A percentile compares a stretch with the other conserved stretches of the same genome.
Evolutionary conservation across 148 eudicot genomes (phyloP).

Genomic region (Vaccinium vitisidaea): DNA sequence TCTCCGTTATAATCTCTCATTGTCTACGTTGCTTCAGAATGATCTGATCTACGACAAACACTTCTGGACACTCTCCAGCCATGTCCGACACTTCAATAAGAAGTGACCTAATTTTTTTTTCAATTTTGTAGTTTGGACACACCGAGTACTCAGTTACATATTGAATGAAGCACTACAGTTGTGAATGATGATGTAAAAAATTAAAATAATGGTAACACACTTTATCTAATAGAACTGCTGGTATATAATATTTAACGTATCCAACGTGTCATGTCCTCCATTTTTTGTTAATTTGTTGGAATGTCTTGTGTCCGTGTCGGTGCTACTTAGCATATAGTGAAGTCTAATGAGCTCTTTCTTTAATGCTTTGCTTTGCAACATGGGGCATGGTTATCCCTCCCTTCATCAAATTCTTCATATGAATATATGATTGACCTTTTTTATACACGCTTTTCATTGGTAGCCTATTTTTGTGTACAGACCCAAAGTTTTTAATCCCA

Average conservation of each 20-base stretch:
- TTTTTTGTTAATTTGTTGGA: not conserved
- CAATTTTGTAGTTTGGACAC: not conserved
- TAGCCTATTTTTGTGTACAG: not conserved
- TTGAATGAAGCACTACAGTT: not conserved
- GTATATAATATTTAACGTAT: not conserved
- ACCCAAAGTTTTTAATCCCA: not conserved
- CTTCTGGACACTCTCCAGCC: not conserved
- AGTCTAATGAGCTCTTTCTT: not conserved
- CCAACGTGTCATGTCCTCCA: not conserved
- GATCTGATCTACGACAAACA: not conserved
- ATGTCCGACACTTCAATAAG: not conserved
- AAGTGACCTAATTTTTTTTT: not conserved
- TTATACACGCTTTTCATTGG: not conserved
- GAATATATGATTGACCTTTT: not conserved
- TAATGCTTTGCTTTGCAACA: not conserved
- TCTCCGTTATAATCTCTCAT: not conserved
- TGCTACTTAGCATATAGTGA: not conserved
- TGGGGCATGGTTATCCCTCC: not conserved
- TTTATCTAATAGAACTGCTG: not conserved
- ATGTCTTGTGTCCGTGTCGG: not conserved
- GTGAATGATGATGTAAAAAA: not conserved
- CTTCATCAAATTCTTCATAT: not conserved
- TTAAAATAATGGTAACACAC: too few species aligned
- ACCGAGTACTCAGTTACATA: not conserved
- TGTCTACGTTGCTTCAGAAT: not conserved